Evolutionary conservation across 2,329 filamentous ascomycete species (phyloP).

Genomic region (Didymella pinodella): DNA sequence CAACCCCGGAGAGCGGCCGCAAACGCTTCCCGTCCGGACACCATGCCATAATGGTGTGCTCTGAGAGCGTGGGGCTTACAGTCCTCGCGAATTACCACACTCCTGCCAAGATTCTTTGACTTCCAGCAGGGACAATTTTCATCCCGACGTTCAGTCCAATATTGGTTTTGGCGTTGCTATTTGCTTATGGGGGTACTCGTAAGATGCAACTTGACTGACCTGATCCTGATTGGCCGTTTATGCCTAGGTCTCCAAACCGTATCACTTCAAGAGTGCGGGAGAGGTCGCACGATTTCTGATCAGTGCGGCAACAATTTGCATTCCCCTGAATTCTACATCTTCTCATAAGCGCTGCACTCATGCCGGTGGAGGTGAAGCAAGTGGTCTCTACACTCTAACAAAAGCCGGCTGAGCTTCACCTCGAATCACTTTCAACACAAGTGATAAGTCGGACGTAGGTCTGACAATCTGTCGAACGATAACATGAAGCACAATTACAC

Average conservation of each 20-base stretch:
- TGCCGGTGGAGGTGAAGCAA: neutral
- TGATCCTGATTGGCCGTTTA: neutral
- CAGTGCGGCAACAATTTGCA: neutral
- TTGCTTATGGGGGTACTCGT: neutral
- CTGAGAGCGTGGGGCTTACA: neutral
- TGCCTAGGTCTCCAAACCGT: neutral
- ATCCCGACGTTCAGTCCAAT: neutral
- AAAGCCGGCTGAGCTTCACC: neutral
- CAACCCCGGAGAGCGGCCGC: neutral
- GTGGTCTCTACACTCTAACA: neutral
- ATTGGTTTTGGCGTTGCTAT: neutral
- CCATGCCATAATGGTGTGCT: neutral
- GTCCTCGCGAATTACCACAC: neutral
- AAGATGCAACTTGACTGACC: neutral
- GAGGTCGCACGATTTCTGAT: neutral
- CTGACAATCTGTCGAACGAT: neutral
- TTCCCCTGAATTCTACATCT: neutral
- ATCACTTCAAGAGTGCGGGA: neutral
- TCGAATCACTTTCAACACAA: neutral
- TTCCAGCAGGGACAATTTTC: neutral
- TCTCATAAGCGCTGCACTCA: neutral
- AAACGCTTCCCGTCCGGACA: neutral
- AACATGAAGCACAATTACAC: conserved; percentile 37
- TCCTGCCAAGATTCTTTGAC: neutral
- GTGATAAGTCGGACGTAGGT: neutral